These are phyloP conservation scores for Fusarium guadeloupense DNA, from an alignment of 2,329 filamentous ascomycete species.

Conservation along the genomic window DNA sequence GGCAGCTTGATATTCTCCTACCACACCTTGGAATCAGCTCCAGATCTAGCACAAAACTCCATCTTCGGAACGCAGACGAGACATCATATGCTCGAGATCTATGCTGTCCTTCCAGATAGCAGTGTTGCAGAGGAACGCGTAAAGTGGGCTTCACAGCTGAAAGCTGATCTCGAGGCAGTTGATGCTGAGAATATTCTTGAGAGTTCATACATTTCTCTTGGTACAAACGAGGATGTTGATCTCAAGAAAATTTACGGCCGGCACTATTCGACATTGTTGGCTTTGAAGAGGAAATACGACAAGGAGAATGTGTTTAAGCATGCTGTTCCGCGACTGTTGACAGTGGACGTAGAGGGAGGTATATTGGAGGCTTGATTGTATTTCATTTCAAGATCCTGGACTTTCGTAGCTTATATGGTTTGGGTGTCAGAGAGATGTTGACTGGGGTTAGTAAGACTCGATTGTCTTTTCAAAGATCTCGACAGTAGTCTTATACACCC, in stretches of 20 bases:
- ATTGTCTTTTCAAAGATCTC: too few relatives aligned
- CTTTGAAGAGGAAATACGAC: not conserved
- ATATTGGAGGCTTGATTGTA: too few relatives aligned
- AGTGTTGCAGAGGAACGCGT: not conserved
- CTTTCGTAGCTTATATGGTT: too few relatives aligned
- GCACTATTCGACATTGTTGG: not conserved
- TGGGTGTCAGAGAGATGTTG: too few relatives aligned
- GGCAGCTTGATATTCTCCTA: not conserved
- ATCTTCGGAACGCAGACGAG: not conserved
- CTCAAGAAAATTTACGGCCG: not conserved
- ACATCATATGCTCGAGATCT: conserved; percentile 17
- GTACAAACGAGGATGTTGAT: not conserved
- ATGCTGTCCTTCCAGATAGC: not conserved
- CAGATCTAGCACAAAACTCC: not conserved
- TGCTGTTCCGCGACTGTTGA: not conserved
- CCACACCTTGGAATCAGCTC: not conserved
- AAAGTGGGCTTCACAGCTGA: not conserved
- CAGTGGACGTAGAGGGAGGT: too few relatives aligned
- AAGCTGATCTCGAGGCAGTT: not conserved
- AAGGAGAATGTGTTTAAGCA: conserved; percentile 1
- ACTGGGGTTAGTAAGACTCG: too few relatives aligned
- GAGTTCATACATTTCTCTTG: conserved; percentile 4
- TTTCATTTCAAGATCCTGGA: too few relatives aligned
- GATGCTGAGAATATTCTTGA: conserved; percentile 3
- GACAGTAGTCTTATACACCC: too few relatives aligned